Percentiles rank a stretch among this genome's conserved stretches.
Evolutionary conservation across 2,329 filamentous ascomycete species (phyloP).

Genomic region (Aspergillus bombycis): DNA sequence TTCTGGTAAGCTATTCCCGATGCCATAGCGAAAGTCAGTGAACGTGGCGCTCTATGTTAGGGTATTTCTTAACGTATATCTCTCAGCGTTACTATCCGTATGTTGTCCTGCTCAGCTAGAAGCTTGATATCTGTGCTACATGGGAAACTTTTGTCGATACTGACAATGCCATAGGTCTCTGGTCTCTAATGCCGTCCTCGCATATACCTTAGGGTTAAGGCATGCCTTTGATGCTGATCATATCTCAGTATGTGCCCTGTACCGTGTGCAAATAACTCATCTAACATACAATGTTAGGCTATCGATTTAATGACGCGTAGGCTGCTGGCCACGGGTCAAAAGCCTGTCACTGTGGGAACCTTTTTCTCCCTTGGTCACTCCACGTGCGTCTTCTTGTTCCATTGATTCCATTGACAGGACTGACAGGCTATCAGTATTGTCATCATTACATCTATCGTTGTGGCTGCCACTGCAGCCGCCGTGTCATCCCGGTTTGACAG

Average conservation of each 20-base stretch:
- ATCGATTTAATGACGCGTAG: conserved; percentile 95
- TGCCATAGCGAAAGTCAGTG: background rate
- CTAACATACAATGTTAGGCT: conserved; percentile 50
- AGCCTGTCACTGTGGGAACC: conserved; percentile 87
- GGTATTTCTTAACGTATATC: conserved; percentile 14
- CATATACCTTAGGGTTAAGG: conserved; percentile 85
- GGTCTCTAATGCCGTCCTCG: conserved; percentile 77
- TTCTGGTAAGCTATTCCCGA: conserved; percentile 50
- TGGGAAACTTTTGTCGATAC: background rate
- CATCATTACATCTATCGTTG: conserved; percentile 84
- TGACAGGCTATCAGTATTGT: conserved; percentile 62
- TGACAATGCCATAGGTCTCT: conserved; percentile 52
- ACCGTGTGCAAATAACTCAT: too few species aligned
- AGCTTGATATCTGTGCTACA: background rate
- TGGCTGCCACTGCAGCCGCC: conserved; percentile 86
- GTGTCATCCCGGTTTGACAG: conserved; percentile 78
- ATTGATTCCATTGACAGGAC: background rate
- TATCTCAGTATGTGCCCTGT: conserved; percentile 57
- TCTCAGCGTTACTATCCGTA: conserved; percentile 42
- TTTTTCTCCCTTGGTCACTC: conserved; percentile 94
- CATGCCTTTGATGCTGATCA: conserved; percentile 99
- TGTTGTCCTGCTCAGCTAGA: conserved; percentile 11
- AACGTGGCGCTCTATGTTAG: background rate
- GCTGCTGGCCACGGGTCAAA: conserved; percentile 80
- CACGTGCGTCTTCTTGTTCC: conserved; percentile 53